phyloP scores from a whole-genome alignment of 2,329 filamentous ascomycete genomes.

The Beauveria australis region DNA sequence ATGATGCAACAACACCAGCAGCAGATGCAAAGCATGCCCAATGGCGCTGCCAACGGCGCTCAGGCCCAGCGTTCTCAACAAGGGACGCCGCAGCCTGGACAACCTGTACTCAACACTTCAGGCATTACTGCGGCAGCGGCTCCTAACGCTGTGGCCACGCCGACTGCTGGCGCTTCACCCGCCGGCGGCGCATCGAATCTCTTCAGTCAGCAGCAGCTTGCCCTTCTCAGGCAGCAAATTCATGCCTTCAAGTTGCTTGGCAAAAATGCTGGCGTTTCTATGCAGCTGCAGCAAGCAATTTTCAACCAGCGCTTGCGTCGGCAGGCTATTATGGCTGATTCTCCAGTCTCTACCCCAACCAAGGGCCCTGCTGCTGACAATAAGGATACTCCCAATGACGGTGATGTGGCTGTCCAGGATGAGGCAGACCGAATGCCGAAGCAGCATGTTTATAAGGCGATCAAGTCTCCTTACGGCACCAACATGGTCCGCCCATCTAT shows the following conservation, averaged over 20 bases:
- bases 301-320: constrained; percentile 67
- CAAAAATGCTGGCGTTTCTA: constrained; percentile 76
- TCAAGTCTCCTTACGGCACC: constrained; percentile 63
- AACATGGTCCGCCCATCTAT: constrained; percentile 50
- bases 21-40: constrained; percentile 46
- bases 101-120: constrained; percentile 26
- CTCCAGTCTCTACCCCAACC: constrained; percentile 29
- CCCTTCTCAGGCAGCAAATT: constrained; percentile 75
- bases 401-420: constrained; percentile 26
- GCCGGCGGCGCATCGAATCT: constrained; percentile 36
- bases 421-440: constrained; percentile 28
- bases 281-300: constrained; percentile 71
- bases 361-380: constrained; percentile 21
- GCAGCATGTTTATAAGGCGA: constrained; percentile 56
- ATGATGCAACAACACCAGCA: constrained; percentile 31
- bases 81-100: constrained; percentile 23
- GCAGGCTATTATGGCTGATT: constrained; percentile 41
- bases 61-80: constrained; percentile 33
- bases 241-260: constrained; percentile 83
- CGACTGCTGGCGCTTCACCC: constrained; percentile 24
- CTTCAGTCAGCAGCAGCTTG: constrained; percentile 75
- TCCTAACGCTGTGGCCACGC: constrained; percentile 23
- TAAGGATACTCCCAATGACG: constrained; percentile 28
- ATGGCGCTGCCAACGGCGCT: constrained; percentile 46
- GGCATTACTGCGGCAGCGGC: constrained; percentile 31